A percentile compares a stretch with the other conserved stretches of the same genome.
Evolutionary conservation across 768 basidiomycete species (phyloP).

Genomic region (Suillus americanus): DNA sequence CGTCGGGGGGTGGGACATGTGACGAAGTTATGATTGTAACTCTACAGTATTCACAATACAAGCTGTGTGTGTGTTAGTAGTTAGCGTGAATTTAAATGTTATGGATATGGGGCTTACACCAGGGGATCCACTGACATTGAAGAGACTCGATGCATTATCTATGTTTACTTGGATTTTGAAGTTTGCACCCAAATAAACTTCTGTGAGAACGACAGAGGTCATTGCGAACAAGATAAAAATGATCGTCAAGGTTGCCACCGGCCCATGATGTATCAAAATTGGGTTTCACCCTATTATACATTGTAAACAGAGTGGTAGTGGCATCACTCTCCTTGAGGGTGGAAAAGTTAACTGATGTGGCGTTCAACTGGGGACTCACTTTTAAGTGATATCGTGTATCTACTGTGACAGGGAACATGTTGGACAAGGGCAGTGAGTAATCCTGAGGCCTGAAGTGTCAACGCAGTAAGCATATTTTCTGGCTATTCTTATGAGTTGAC

Average conservation of each 20-base stretch:
- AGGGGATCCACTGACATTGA: not conserved
- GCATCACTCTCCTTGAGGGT: not conserved
- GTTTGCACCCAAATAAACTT: not conserved
- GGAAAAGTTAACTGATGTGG: not conserved
- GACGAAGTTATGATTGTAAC: too few species aligned
- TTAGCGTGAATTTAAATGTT: not conserved
- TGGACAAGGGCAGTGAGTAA: too few species aligned
- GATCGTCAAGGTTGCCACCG: not conserved
- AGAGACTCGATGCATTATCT: not conserved
- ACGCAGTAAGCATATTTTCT: too few species aligned
- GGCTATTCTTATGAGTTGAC: too few species aligned
- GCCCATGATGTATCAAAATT: constrained; percentile 2
- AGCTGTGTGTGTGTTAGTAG: constrained; percentile 1
- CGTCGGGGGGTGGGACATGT: too few species aligned
- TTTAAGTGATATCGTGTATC: not conserved
- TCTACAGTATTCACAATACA: constrained; percentile 7
- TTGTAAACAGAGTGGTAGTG: not conserved
- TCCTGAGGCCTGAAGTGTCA: too few species aligned
- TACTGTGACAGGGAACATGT: too few species aligned
- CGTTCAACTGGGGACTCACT: not conserved
- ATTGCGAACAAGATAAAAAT: not conserved
- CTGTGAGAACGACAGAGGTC: not conserved
- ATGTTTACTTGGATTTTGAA: not conserved
- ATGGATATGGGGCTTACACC: not conserved
- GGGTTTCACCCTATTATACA: not conserved